Evolutionary conservation across 768 basidiomycete genomes (phyloP).

Genomic region (Coprinopsis strossmayeri): DNA sequence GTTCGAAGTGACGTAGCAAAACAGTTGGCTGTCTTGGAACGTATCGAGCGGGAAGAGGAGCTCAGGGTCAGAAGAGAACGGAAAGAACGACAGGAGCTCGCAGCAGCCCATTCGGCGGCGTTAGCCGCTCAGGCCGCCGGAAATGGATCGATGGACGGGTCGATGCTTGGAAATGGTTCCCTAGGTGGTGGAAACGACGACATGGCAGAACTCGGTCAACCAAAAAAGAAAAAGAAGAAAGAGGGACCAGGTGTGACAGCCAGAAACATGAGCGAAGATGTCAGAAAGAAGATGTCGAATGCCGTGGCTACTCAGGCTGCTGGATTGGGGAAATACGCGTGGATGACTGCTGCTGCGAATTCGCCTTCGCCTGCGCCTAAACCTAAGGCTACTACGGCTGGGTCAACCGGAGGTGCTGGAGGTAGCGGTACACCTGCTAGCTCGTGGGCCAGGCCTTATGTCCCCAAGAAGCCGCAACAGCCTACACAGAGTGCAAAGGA

Average conservation of each 20-base stretch:
- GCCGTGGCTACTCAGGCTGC: constrained; percentile 85
- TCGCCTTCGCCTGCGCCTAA: constrained; percentile 19
- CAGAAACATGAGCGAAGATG: constrained; percentile 87
- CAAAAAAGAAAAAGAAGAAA: constrained; percentile 78
- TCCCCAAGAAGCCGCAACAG: constrained; percentile 19
- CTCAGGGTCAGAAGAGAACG: constrained; percentile 65
- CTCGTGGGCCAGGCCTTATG: constrained; percentile 59
- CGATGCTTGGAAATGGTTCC: constrained; percentile 21
- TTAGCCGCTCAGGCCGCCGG: constrained; percentile 39
- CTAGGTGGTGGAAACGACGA: constrained; percentile 19
- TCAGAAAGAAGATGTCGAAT: constrained; percentile 88
- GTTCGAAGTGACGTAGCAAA: constrained; percentile 78
- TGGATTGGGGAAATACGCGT: constrained; percentile 80
- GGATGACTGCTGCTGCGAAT: constrained; percentile 70
- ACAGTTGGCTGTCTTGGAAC: constrained; percentile 70
- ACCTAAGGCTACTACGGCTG: constrained; percentile 17
- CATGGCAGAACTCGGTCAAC: constrained; percentile 33
- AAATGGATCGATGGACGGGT: constrained; percentile 10
- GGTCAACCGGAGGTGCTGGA: constrained; percentile 24
- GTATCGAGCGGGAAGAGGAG: constrained; percentile 81
- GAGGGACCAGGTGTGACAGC: constrained; percentile 82
- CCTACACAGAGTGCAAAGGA: constrained; percentile 1
- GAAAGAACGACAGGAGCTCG: constrained; percentile 69
- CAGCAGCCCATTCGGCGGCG: constrained; percentile 56
- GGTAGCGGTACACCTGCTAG: constrained; percentile 22